Percentiles rank a stretch among this genome's conserved stretches.
Evolutionary conservation across 441 rosid genomes (phyloP).

Genomic region (Jatropha multifida): DNA sequence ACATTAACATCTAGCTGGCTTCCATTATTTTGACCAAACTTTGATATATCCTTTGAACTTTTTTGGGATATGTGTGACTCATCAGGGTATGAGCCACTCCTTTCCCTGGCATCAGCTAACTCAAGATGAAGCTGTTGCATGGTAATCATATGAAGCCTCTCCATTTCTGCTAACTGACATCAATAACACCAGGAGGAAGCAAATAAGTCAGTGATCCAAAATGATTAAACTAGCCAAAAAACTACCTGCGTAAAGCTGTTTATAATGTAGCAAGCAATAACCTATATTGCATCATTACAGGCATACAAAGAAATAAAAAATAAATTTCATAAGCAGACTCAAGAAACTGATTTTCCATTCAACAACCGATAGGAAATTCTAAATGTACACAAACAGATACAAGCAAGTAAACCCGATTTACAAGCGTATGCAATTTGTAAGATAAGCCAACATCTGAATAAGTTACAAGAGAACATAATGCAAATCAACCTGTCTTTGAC

Average conservation of each 20-base stretch:
- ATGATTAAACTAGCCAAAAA: neutral
- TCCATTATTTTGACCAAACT: slow-evolving; percentile 55
- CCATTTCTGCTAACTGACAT: slow-evolving; percentile 83
- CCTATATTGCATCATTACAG: neutral
- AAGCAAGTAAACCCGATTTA: neutral
- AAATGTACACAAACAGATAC: neutral
- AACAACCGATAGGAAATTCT: neutral
- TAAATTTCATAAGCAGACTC: neutral
- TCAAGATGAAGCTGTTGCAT: slow-evolving; percentile 89
- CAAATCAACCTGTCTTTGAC: slow-evolving; percentile 88
- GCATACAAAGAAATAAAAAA: neutral
- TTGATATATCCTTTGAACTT: slow-evolving; percentile 52
- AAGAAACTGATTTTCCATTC: neutral
- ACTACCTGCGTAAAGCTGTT: neutral
- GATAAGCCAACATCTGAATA: slow-evolving; percentile 2
- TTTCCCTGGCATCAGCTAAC: slow-evolving; percentile 75
- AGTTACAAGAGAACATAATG: slow-evolving; percentile 17
- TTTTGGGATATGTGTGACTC: slow-evolving; percentile 49
- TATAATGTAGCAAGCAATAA: slow-evolving; percentile 1
- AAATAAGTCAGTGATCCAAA: slow-evolving; percentile 24
- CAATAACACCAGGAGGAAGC: slow-evolving; percentile 19
- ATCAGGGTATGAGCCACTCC: slow-evolving; percentile 53
- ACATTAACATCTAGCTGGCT: slow-evolving; percentile 57
- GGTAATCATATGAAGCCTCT: slow-evolving; percentile 80
- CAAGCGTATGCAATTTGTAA: neutral